phyloP scores from a whole-genome alignment of 116 monocot species.

The Trichopus zeylanicus region DNA sequence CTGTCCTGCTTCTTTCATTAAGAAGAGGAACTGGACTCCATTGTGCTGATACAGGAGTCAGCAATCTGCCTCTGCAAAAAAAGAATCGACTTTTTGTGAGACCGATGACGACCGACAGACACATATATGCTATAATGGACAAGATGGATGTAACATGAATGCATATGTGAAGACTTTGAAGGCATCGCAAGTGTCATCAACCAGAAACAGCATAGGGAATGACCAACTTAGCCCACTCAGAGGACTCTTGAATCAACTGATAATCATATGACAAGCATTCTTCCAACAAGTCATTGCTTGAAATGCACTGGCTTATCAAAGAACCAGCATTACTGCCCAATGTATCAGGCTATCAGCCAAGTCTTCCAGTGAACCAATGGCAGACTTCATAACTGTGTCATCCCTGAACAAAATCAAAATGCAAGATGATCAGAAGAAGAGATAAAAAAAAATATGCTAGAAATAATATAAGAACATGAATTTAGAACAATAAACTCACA shows the following conservation, averaged over 20 bases:
- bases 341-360: constrained; percentile 71
- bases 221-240: constrained; percentile 69
- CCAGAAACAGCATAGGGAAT: constrained; percentile 48
- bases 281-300: constrained; percentile 53
- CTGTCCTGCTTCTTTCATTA: constrained; percentile 10
- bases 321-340: constrained; percentile 45
- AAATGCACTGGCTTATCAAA: constrained; percentile 45
- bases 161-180: constrained; percentile 26
- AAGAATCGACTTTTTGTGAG: neutral
- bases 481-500: constrained; percentile 48
- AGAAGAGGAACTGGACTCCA: constrained; percentile 10
- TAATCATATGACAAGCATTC: constrained; percentile 62
- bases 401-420: constrained; percentile 29
- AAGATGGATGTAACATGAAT: constrained; percentile 27
- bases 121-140: constrained; percentile 32
- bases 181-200: constrained; percentile 20
- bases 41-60: constrained; percentile 23
- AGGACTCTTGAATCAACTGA: constrained; percentile 58
- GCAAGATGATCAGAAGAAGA: neutral
- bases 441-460: neutral
- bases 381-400: constrained; percentile 53
- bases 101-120: constrained; percentile 33
- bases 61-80: constrained; percentile 5
- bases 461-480: neutral
- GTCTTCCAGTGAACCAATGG: constrained; percentile 60